These are phyloP conservation scores for Myriosclerotinia curreyana DNA, from an alignment of 2,329 filamentous ascomycete species.

Conservation along the genomic window DNA sequence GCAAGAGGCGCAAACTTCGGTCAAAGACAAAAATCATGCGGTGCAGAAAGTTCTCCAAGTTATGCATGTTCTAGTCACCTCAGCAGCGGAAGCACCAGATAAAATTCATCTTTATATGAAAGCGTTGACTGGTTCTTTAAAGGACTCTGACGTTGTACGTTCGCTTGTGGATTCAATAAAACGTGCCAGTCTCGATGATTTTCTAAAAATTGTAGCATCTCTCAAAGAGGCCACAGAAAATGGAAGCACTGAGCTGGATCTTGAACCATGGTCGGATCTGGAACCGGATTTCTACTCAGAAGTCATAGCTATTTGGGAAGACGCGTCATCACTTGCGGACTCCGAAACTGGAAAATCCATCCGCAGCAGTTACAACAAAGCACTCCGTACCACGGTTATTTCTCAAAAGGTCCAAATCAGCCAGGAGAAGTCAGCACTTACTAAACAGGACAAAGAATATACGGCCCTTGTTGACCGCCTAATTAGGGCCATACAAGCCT, in stretches of 20 bases:
- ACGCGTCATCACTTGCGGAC: constrained; percentile 46
- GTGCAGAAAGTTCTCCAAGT: constrained; percentile 48
- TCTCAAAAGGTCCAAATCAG: constrained; percentile 79
- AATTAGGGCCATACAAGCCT: constrained; percentile 48
- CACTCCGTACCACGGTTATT: constrained; percentile 72
- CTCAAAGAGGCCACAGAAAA: constrained; percentile 40
- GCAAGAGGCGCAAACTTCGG: constrained; percentile 40
- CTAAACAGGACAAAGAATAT: constrained; percentile 67
- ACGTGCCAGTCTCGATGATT: constrained; percentile 54
- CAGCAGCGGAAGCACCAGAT: constrained; percentile 24
- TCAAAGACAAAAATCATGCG: constrained; percentile 42
- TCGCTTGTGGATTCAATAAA: constrained; percentile 48
- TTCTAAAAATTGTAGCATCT: constrained; percentile 44
- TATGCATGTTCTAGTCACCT: constrained; percentile 46
- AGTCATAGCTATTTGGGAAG: constrained; percentile 41
- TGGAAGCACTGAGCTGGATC: constrained; percentile 31
- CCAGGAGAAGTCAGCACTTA: constrained; percentile 68
- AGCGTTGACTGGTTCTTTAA: constrained; percentile 53
- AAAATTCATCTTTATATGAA: constrained; percentile 57
- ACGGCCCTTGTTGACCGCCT: constrained; percentile 61
- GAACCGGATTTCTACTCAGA: constrained; percentile 30
- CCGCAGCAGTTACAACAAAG: constrained; percentile 70
- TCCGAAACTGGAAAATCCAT: constrained; percentile 52
- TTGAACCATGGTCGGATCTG: constrained; percentile 36
- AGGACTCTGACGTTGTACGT: constrained; percentile 54